Conservation (phyloP, 2,329 filamentous ascomycete genomes). For the Waltergamsia citrina region DNA sequence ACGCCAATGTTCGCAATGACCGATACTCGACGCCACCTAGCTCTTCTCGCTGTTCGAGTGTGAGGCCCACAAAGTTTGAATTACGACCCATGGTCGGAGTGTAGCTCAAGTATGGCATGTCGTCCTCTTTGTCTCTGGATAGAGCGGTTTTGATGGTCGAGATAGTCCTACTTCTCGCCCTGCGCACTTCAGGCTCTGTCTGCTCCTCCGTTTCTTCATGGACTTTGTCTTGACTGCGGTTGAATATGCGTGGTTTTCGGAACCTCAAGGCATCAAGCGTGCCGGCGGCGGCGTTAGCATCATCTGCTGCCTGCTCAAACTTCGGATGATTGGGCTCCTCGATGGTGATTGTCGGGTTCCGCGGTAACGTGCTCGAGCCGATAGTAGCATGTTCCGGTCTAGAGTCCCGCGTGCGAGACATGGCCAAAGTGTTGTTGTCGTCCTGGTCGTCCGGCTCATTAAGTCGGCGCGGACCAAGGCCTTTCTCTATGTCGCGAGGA, state of each 20-base stretch:
- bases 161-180: conserved; percentile 37
- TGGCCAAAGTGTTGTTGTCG: conserved; percentile 17
- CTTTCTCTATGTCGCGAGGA: conserved; percentile 80
- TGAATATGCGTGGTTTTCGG: conserved; percentile 30
- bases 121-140: conserved; percentile 35
- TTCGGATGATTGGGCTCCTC: conserved; percentile 44
- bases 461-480: conserved; percentile 55
- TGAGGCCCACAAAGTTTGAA: conserved; percentile 81
- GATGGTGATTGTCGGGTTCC: conserved; percentile 54
- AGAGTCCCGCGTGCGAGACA: conserved; percentile 15
- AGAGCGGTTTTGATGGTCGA: conserved; percentile 48
- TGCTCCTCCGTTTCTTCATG: conserved; percentile 23
- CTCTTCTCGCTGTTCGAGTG: conserved; percentile 87
- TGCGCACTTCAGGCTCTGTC: conserved; percentile 9
- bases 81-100: conserved; percentile 88
- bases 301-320: conserved; percentile 27
- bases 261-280: conserved; percentile 30
- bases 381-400: conserved; percentile 10
- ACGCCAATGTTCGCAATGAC: conserved; percentile 73
- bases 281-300: conserved; percentile 29
- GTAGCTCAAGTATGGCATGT: conserved; percentile 89
- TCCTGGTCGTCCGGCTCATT: conserved; percentile 27
- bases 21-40: conserved; percentile 95
- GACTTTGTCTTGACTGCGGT: conserved; percentile 24
- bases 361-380: conserved; percentile 15